phyloP scores from a whole-genome alignment of 305 asterid species.

The Solanum aculeatissimum region DNA sequence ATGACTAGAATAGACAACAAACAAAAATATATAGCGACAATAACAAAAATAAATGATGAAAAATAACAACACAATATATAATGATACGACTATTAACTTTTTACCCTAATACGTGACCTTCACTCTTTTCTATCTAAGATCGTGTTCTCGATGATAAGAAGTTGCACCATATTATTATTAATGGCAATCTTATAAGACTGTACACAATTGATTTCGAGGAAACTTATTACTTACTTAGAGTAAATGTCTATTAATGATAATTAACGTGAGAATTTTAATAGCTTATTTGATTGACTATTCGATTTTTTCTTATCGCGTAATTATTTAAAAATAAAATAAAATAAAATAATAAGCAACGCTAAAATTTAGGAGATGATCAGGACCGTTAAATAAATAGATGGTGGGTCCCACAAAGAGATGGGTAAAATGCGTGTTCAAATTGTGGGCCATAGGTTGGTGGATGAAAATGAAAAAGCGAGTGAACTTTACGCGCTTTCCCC shows the following conservation, averaged over 20 bases:
- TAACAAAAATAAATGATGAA: too few species aligned
- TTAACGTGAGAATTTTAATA: rapidly evolving
- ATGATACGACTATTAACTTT: too few species aligned
- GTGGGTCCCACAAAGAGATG: background rate
- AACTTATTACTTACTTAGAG: background rate
- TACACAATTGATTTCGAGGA: background rate
- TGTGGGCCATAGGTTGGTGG: background rate
- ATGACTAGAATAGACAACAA: too few species aligned
- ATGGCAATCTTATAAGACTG: background rate
- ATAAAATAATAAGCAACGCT: background rate
- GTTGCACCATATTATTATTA: too few species aligned
- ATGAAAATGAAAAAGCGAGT: background rate
- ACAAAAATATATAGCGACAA: too few species aligned
- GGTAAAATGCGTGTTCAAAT: background rate
- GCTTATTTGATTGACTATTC: background rate
- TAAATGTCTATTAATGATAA: background rate
- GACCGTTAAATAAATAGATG: background rate
- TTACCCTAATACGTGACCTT: too few species aligned
- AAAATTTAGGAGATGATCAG: background rate
- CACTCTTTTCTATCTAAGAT: too few species aligned
- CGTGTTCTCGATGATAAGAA: too few species aligned
- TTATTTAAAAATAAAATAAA: too few species aligned
- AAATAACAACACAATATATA: too few species aligned
- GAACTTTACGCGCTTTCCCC: background rate
- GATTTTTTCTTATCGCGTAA: too few species aligned